Evolutionary conservation across 1,284 basidiomycete genomes (phyloP), one percentile per base, ranked within the genome.

Genomic region (Microbotryum violaceum): DNA sequence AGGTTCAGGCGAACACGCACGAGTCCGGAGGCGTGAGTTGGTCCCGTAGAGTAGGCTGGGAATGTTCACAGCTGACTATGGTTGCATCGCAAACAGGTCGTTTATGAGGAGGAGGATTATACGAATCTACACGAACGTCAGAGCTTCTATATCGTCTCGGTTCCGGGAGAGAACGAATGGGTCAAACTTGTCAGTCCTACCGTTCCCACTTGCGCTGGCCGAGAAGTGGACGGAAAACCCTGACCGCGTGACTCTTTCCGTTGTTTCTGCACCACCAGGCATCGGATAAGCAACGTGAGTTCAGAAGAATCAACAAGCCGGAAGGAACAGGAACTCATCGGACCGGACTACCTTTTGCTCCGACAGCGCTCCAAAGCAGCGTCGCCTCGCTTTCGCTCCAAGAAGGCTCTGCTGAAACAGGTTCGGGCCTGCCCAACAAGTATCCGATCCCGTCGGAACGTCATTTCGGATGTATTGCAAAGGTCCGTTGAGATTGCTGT

Each of bases 121-220:
- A 63, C 69, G 18, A 68, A 70, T n/a, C 56, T 76, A 4, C 65
- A 64, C n/a, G 75, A 76, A 53, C 54, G 75, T 23, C 71, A 72
- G 21, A 65, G 72, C n/a, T 68, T 75, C 57, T 75, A 72, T 52
- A 68, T 71, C 27, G 72, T 74, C 21, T 70, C 66, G 14, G 66
- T 73, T 2, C 75, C 75, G 5, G 75, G 72, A 2, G 73, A 75
- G 63, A 70, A 72, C 10, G 57, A 49, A 0, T 76, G 75, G 75
- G 64, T 56, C 27, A 63, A 63, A 49, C 54, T 56, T 57, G 70
- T 68, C 45, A n/a, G 62, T 18, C 52, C 18, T 3, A 27, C 0
- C 23, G 2, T n/a, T n/a, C 37, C 18, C 29, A 31, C 31, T 31
- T 31, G 31, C 31, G 31, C 25, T 3, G 18, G 3, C 29, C 6